Conservation (phyloP, 2,329 filamentous ascomycete genomes). For the Xylaria polymorpha region DNA sequence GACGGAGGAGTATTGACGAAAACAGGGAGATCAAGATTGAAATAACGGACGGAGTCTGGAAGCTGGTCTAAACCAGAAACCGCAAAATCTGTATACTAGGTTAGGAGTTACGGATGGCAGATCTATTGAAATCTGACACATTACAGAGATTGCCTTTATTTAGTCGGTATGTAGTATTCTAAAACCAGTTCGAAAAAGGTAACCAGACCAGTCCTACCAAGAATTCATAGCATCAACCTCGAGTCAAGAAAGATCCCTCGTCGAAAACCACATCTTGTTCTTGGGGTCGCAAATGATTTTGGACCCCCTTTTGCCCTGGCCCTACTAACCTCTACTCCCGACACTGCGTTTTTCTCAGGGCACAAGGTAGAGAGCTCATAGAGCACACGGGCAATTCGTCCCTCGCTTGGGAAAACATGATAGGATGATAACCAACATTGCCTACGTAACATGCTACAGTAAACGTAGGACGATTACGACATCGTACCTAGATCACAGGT, state of each 20-base stretch:
- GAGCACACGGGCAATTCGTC: slow-evolving; percentile 44
- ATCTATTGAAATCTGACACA: not conserved
- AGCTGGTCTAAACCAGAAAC: slow-evolving; percentile 60
- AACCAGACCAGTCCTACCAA: slow-evolving; percentile 33
- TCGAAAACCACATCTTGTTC: slow-evolving; percentile 39
- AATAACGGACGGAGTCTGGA: slow-evolving; percentile 74
- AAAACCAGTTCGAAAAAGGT: not conserved
- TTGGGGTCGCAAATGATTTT: slow-evolving; percentile 33
- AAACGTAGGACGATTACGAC: slow-evolving; percentile 40
- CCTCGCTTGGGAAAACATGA: slow-evolving; percentile 28
- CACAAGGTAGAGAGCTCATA: slow-evolving; percentile 42
- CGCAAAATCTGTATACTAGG: slow-evolving; percentile 14
- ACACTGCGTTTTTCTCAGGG: slow-evolving; percentile 2
- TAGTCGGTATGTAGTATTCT: not conserved
- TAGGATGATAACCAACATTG: slow-evolving; percentile 41
- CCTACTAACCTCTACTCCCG: slow-evolving; percentile 13
- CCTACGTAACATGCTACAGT: slow-evolving; percentile 36
- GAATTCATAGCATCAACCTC: slow-evolving; percentile 41
- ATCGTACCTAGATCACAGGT: slow-evolving; percentile 45
- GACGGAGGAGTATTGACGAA: slow-evolving; percentile 86
- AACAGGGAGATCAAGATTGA: slow-evolving; percentile 80
- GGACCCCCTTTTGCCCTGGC: slow-evolving; percentile 34
- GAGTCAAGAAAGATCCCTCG: slow-evolving; percentile 37
- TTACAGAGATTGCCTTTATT: not conserved
- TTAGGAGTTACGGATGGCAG: not conserved